phyloP scores from a whole-genome alignment of 2,329 filamentous ascomycete species.

The Apiospora malaysiana region DNA sequence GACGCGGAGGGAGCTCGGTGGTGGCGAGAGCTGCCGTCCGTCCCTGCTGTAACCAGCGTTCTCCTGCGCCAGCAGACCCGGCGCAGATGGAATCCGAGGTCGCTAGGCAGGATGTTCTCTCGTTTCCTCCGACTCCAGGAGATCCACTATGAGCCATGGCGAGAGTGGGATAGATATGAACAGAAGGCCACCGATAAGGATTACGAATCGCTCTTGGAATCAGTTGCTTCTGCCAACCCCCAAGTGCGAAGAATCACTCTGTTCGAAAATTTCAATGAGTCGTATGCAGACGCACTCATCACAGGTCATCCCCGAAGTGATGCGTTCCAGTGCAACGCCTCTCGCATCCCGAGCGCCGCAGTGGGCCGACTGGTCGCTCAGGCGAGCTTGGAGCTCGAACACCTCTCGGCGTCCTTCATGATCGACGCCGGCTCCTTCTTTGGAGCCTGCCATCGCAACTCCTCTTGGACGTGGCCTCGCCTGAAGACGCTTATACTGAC shows the following conservation, averaged over 20 bases:
- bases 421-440: neutral
- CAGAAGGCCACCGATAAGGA: neutral
- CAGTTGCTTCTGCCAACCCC: neutral
- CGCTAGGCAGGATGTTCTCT: conserved; percentile 41
- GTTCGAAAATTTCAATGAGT: conserved; percentile 2
- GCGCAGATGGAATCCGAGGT: conserved; percentile 41
- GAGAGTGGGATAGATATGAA: conserved; percentile 31
- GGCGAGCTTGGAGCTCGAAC: neutral
- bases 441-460: neutral
- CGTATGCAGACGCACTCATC: conserved; percentile 7
- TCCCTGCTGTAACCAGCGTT: conserved; percentile 40
- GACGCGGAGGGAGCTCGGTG: conserved; percentile 29
- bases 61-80: conserved; percentile 46
- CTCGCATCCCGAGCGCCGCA: neutral
- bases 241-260: neutral
- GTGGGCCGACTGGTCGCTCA: neutral
- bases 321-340: neutral
- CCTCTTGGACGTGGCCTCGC: neutral
- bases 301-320: neutral
- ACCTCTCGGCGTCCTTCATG: neutral
- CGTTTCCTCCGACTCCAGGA: conserved; percentile 44
- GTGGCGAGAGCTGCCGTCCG: conserved; percentile 42
- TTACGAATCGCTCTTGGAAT: neutral
- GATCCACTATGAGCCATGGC: conserved; percentile 47
- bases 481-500: neutral